Base-by-base conservation (phyloP, 805 yeast genomes). In the Nakazawaea peltata region DNA sequence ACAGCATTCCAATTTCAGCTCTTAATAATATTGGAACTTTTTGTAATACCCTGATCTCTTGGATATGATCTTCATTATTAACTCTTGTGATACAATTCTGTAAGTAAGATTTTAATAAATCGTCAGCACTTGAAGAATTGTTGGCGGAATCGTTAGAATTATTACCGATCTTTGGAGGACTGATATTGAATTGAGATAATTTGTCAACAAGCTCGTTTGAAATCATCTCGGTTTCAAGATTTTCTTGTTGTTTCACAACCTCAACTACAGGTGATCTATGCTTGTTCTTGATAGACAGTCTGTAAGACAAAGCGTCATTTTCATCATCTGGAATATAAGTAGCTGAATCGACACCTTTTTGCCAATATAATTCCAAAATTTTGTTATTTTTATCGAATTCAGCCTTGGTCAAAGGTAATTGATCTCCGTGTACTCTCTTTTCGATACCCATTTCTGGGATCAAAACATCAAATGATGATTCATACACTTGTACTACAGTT, bases 381-480 rank as follows among this genome's bases (percentile, higher is more conserved):
- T 85, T 69, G 27, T 70, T 62, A 13, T 53, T 49, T 51, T 80
- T 82, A 54, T 84, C 88, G 54, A 82, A 92, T 56, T 92, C 97
- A 4, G 97, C 97, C 56, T 87, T 88, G 17, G 74, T 74, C 43
- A 90, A 65, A 9, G 97, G 97, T 37, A 92, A 65, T 59, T 92
- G 97, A 59, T 92, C 98, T 19, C 97, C 97, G 51, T 92, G 98
- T 16, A 88, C 96, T 50, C 97, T 71, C 58, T 88, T 88, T 54
- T 88, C 97, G 47, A 88, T 82, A 29, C 97, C 97, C 61, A 87
- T 81, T 45, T 86, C 95, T 2, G 96, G 95, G 42, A 88, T 67
- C 45, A 82, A 74, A 3, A 88, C 90, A 56, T 92, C 98, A 61
- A 92, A 92, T 2, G 97, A 85, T 1, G 95, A 84, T 58, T 92